Evolutionary conservation across 2,329 filamentous ascomycete species (phyloP).

Genomic region (Epichloe sibirici): DNA sequence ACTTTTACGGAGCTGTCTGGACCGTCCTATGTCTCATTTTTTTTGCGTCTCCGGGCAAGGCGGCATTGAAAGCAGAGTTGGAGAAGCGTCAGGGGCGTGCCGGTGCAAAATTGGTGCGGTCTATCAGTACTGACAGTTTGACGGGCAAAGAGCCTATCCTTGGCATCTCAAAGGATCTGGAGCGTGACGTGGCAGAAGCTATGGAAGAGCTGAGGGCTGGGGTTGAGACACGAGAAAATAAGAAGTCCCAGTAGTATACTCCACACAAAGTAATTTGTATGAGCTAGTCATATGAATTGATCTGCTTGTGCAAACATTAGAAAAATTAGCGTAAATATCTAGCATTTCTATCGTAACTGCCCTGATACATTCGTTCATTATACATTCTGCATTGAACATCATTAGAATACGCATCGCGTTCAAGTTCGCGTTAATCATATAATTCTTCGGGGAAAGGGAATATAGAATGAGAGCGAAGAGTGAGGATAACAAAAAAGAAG

Average conservation of each 20-base stretch:
- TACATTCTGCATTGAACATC: background rate
- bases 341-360: background rate
- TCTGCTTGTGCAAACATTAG: no score
- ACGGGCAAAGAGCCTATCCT: conserved; percentile 50
- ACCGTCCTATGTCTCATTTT: conserved; percentile 49
- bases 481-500: background rate
- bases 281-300: background rate
- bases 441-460: background rate
- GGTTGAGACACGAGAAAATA: conserved; percentile 42
- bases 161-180: conserved; percentile 67
- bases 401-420: background rate
- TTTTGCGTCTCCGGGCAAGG: conserved; percentile 72
- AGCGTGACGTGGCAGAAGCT: conserved; percentile 64
- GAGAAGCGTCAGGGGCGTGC: conserved; percentile 43
- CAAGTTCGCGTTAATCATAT: background rate
- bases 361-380: background rate
- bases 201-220: conserved; percentile 63
- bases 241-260: conserved; percentile 7
- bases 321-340: background rate
- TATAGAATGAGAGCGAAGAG: background rate
- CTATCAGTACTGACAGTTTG: conserved; percentile 45
- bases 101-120: conserved; percentile 33
- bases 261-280: no score
- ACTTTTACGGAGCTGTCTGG: conserved; percentile 72
- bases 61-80: conserved; percentile 40